A percentile compares a stretch with the other conserved stretches of the same genome.
These are phyloP conservation scores for Stachybotrys elegans DNA, from an alignment of 2,329 filamentous ascomycete species.

Conservation along the genomic window DNA sequence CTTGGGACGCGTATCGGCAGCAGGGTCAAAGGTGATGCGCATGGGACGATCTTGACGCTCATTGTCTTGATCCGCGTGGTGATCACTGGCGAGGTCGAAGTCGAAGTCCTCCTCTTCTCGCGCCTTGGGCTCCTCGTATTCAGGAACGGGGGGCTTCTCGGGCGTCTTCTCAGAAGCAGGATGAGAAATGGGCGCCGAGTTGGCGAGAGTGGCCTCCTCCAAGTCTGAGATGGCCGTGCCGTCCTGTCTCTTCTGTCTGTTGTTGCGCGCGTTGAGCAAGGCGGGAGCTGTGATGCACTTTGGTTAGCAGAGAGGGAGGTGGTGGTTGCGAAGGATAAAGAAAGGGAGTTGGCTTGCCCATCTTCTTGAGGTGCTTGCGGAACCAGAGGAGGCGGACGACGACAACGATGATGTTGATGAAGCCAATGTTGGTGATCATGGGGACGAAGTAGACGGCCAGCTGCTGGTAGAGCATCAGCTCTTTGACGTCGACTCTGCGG, in stretches of 20 bases:
- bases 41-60: not conserved
- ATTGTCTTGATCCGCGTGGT: too few species aligned
- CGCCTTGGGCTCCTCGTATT: not conserved
- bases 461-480: constrained; percentile 45
- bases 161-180: too few species aligned
- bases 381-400: constrained; percentile 44
- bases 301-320: too few species aligned
- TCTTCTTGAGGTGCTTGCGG: constrained; percentile 34
- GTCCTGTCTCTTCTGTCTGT: not conserved
- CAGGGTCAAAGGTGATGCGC: constrained; percentile 23
- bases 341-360: constrained; percentile 19
- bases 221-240: too few species aligned
- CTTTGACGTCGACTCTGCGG: constrained; percentile 46
- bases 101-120: not conserved
- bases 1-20: constrained; percentile 18
- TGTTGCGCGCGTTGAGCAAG: not conserved
- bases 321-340: not conserved
- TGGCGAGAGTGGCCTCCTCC: too few species aligned
- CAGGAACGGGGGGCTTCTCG: too few species aligned
- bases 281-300: not conserved
- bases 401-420: constrained; percentile 45
- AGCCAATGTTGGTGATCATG: constrained; percentile 40
- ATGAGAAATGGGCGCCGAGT: too few species aligned
- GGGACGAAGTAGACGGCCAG: constrained; percentile 45
- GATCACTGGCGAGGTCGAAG: too few species aligned